phyloP scores from a whole-genome alignment of 140 eudicot genomes.

The Oenanthe javanica region DNA sequence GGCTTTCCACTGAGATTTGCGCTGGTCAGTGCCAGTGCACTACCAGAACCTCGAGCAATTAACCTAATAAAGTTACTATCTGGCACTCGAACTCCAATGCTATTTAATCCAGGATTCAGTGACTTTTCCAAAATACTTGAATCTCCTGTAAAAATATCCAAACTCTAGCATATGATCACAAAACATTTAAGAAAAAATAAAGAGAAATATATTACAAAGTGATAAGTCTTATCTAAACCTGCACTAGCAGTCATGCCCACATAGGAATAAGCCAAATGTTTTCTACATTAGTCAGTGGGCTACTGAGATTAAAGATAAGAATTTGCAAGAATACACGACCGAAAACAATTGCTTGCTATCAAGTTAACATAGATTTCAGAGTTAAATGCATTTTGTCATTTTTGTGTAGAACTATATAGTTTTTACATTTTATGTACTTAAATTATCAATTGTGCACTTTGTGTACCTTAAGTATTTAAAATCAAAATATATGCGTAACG shows the following conservation, averaged over 20 bases:
- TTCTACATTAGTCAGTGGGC: background rate
- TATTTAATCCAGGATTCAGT: conserved; percentile 75
- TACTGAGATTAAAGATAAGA: background rate
- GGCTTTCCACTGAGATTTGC: conserved; percentile 92
- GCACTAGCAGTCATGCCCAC: background rate
- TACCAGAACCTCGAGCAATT: conserved; percentile 67
- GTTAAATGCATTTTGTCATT: too few relatives aligned
- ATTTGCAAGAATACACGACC: background rate
- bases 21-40: conserved; percentile 92
- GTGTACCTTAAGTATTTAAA: too few relatives aligned
- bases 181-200: background rate
- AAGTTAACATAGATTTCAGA: background rate
- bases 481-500: too few relatives aligned
- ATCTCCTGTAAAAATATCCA: conserved; percentile 49
- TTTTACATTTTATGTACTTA: too few relatives aligned
- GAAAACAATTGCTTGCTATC: background rate
- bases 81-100: conserved; percentile 89
- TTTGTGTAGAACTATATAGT: too few relatives aligned
- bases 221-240: background rate
- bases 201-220: background rate
- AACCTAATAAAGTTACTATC: conserved; percentile 67
- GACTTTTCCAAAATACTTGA: conserved; percentile 88
- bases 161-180: background rate
- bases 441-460: too few relatives aligned
- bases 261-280: background rate